These are phyloP conservation scores for Exserohilum rostratum DNA, from an alignment of 2,329 filamentous ascomycete species.

Conservation along the genomic window DNA sequence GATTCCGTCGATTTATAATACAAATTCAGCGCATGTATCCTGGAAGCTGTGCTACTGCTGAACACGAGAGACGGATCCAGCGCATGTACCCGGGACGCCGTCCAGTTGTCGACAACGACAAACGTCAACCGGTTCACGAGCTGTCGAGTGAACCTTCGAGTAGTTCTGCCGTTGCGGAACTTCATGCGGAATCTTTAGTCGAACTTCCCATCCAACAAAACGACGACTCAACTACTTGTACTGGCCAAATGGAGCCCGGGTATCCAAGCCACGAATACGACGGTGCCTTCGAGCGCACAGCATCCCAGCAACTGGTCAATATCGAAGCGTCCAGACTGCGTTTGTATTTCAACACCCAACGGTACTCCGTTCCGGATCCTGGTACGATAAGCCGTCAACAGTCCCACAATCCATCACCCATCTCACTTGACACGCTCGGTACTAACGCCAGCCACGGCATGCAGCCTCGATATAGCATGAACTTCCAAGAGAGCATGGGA, in stretches of 20 bases:
- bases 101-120: not conserved
- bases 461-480: not conserved
- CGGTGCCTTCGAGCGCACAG: not conserved
- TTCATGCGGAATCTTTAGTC: not conserved
- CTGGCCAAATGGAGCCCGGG: not conserved
- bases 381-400: not conserved
- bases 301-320: not conserved
- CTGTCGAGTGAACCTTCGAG: not conserved
- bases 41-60: not conserved
- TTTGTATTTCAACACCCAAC: not conserved
- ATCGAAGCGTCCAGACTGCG: not conserved
- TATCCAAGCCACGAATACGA: not conserved
- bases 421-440: constrained; percentile 8
- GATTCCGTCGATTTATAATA: not conserved
- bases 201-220: not conserved
- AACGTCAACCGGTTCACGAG: not conserved
- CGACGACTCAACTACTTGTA: not conserved
- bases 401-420: constrained; percentile 3
- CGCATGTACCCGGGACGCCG: constrained; percentile 1
- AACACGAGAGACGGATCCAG: not conserved
- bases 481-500: not conserved
- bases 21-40: constrained; percentile 4
- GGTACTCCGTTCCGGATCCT: not conserved
- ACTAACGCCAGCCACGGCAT: not conserved
- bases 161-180: not conserved